Evolutionary conservation across 805 yeast genomes (phyloP).

Genomic region (Candida chilensis): DNA sequence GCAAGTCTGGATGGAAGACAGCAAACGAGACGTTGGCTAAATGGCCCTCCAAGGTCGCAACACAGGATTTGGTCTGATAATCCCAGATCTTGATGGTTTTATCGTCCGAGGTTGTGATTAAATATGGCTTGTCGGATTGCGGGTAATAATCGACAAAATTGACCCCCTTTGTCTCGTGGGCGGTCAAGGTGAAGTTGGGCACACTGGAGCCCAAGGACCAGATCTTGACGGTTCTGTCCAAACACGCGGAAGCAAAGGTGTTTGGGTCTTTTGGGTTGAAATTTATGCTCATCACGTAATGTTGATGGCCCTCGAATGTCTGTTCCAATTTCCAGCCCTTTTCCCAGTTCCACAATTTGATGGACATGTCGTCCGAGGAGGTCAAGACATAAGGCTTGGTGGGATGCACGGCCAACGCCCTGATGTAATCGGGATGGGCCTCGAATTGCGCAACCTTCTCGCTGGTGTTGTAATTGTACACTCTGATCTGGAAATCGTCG

Average conservation of each 20-base stretch:
- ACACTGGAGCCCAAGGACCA: conserved; percentile 87
- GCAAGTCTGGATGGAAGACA: conserved; percentile 95
- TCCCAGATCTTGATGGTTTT: conserved; percentile 88
- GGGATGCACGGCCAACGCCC: conserved; percentile 92
- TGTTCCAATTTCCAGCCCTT: conserved; percentile 85
- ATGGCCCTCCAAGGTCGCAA: conserved; percentile 92
- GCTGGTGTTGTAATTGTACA: conserved; percentile 90
- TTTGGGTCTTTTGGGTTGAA: conserved; percentile 97
- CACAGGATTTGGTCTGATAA: conserved; percentile 93
- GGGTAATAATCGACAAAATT: conserved; percentile 97
- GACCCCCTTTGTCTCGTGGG: conserved; percentile 91
- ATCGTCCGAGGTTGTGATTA: conserved; percentile 89
- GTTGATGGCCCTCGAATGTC: conserved; percentile 91
- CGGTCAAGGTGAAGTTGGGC: conserved; percentile 86
- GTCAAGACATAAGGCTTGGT: conserved; percentile 83
- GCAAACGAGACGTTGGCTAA: conserved; percentile 94
- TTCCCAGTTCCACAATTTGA: conserved; percentile 98
- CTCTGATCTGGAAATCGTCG: conserved; percentile 91
- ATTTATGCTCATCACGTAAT: conserved; percentile 88
- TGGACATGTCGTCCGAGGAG: conserved; percentile 84
- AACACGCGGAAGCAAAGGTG: conserved; percentile 94
- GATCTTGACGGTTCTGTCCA: conserved; percentile 92
- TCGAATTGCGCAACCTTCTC: conserved; percentile 93
- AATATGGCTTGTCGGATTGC: conserved; percentile 92
- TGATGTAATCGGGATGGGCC: conserved; percentile 96